These are phyloP conservation scores for Xylariales sp. DNA, from an alignment of 2,329 filamentous ascomycete species.

Conservation along the genomic window DNA sequence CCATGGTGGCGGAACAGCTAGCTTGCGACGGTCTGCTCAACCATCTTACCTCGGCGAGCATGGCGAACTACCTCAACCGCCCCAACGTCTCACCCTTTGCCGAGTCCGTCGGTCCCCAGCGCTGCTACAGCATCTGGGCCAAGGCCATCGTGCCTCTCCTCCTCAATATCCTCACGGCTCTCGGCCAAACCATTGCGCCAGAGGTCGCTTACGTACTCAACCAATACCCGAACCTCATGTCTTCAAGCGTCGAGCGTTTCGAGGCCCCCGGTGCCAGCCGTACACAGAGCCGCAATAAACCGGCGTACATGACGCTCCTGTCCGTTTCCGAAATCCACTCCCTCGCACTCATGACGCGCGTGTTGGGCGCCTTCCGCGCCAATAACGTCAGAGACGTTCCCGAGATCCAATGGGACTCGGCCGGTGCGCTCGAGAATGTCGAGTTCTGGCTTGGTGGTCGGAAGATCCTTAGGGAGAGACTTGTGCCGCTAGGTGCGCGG, in stretches of 20 bases:
- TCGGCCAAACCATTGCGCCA: constrained; percentile 75
- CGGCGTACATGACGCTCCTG: constrained; percentile 62
- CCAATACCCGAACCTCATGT: constrained; percentile 76
- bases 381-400: constrained; percentile 69
- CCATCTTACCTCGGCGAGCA: constrained; percentile 71
- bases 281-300: constrained; percentile 43
- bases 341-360: constrained; percentile 68
- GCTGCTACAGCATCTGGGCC: constrained; percentile 86
- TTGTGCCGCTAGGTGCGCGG: constrained; percentile 67
- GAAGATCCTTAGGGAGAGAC: constrained; percentile 63
- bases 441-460: constrained; percentile 73
- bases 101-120: constrained; percentile 58
- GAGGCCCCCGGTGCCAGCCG: constrained; percentile 55
- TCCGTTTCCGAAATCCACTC: constrained; percentile 75
- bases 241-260: constrained; percentile 67
- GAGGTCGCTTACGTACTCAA: constrained; percentile 87
- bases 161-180: constrained; percentile 78
- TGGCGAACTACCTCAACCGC: constrained; percentile 73
- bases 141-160: constrained; percentile 83
- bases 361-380: constrained; percentile 62
- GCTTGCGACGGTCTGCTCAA: constrained; percentile 81
- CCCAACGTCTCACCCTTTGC: constrained; percentile 73
- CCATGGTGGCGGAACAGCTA: constrained; percentile 79
- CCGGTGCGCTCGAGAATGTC: constrained; percentile 71
- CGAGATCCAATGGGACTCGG: constrained; percentile 69